Conservation (phyloP, 2,329 filamentous ascomycete species). For the Diaporthe sp. region DNA sequence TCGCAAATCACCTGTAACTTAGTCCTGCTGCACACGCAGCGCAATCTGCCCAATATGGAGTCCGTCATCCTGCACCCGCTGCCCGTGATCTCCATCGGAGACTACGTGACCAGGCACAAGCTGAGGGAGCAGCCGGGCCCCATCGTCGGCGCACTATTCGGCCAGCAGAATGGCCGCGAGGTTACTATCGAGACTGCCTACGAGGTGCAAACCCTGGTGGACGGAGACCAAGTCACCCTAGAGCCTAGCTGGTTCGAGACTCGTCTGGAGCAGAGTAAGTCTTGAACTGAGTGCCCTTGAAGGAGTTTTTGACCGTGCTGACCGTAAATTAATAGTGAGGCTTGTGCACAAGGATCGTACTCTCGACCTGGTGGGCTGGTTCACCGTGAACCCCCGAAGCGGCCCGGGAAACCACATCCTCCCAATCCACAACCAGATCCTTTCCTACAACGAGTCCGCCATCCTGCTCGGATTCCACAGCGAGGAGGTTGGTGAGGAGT, state of each 20-base stretch:
- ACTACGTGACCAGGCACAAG: constrained; percentile 93
- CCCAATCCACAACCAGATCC: constrained; percentile 83
- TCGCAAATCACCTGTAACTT: not conserved
- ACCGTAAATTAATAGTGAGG: constrained; percentile 71
- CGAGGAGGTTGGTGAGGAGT: constrained; percentile 62
- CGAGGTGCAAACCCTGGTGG: constrained; percentile 74
- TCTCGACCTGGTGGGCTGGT: constrained; percentile 93
- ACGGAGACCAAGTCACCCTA: constrained; percentile 72
- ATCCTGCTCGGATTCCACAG: constrained; percentile 91
- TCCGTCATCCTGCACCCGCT: constrained; percentile 84
- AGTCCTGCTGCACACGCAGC: not conserved
- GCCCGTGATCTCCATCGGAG: constrained; percentile 94
- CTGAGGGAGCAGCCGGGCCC: constrained; percentile 82
- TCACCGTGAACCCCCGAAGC: constrained; percentile 79
- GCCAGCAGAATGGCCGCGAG: constrained; percentile 90
- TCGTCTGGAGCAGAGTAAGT: constrained; percentile 87
- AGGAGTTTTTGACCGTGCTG: not conserved
- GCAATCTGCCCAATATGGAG: constrained; percentile 30
- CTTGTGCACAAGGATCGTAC: constrained; percentile 87
- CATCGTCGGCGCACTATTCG: constrained; percentile 88
- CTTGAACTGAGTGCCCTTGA: not conserved
- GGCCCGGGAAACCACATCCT: constrained; percentile 80
- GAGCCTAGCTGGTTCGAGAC: constrained; percentile 80
- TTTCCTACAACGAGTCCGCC: constrained; percentile 87
- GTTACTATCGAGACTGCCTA: constrained; percentile 95